phyloP scores from a whole-genome alignment of 345 rosid genomes.

The Euphorbia pulcherrima region DNA sequence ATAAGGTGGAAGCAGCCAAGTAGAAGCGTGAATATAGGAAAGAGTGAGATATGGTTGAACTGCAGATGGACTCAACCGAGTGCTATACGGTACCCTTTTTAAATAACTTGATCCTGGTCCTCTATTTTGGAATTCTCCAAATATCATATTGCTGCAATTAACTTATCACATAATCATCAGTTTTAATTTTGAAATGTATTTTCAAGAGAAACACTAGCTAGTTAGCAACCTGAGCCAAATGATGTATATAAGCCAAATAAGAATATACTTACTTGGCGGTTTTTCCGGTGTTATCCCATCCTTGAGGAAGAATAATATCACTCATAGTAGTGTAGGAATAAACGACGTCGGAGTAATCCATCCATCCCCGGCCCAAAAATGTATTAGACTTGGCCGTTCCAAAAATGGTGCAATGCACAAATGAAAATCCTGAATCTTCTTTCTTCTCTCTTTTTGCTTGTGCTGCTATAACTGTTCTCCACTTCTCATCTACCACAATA shows the following conservation, averaged over 20 bases:
- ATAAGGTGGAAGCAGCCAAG: slow-evolving; percentile 75
- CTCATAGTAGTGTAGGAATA: slow-evolving; percentile 49
- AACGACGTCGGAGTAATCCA: slow-evolving; percentile 37
- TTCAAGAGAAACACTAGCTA: no score
- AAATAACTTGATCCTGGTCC: slow-evolving; percentile 41
- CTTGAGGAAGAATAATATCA: slow-evolving; percentile 34
- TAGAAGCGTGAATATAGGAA: slow-evolving; percentile 45
- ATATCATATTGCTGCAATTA: slow-evolving; percentile 38
- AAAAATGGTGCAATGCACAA: slow-evolving; percentile 52
- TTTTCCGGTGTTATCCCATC: slow-evolving; percentile 43
- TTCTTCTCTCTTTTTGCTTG: slow-evolving; percentile 37
- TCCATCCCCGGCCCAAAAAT: slow-evolving; percentile 68
- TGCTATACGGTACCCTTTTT: slow-evolving; percentile 33
- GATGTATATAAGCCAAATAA: neutral
- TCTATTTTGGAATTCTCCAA: slow-evolving; percentile 50
- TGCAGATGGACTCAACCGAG: slow-evolving; percentile 30
- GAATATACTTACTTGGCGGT: slow-evolving; percentile 4
- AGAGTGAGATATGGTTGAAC: slow-evolving; percentile 41
- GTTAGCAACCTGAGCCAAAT: neutral
- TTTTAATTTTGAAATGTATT: no score
- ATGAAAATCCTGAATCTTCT: slow-evolving; percentile 49
- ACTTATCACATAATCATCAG: no score
- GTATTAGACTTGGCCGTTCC: slow-evolving; percentile 37
- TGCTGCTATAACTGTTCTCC: slow-evolving; percentile 51
- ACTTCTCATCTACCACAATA: slow-evolving; percentile 33